A percentile compares a stretch with the other conserved stretches of the same genome.
phyloP scores from a whole-genome alignment of 805 yeast genomes.

The Wilhelminamyces savonicus region DNA sequence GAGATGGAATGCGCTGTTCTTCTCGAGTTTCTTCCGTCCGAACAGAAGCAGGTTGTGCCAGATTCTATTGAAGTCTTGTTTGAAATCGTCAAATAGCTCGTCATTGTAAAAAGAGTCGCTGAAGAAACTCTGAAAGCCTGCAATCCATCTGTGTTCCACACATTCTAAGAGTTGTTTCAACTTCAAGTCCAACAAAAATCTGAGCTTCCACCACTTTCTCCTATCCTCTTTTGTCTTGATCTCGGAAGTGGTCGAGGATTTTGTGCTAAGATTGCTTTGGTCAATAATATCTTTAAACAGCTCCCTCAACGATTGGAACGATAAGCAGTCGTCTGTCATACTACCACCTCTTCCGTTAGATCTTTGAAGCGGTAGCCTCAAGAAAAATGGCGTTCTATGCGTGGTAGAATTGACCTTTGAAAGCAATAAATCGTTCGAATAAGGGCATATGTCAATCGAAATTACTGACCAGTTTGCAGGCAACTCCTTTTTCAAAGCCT shows the following conservation, averaged over 20 bases:
- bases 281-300: slow-evolving; percentile 41
- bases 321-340: slow-evolving; percentile 34
- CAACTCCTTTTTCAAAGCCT: slow-evolving; percentile 5
- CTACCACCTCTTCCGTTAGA: slow-evolving; percentile 34
- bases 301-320: slow-evolving; percentile 34
- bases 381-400: slow-evolving; percentile 32
- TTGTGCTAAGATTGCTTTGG: slow-evolving; percentile 58
- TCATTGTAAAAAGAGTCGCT: slow-evolving; percentile 21
- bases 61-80: slow-evolving; percentile 9
- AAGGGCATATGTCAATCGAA: slow-evolving; percentile 52
- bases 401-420: slow-evolving; percentile 36
- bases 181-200: slow-evolving; percentile 56
- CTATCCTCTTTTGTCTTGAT: slow-evolving; percentile 56
- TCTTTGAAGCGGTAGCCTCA: slow-evolving; percentile 58
- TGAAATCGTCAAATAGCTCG: slow-evolving; percentile 11
- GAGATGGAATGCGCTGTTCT: slow-evolving; percentile 10
- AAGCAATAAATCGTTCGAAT: slow-evolving; percentile 53
- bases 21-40: slow-evolving; percentile 1
- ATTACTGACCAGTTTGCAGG: slow-evolving; percentile 55
- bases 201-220: slow-evolving; percentile 69
- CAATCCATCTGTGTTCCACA: slow-evolving; percentile 67
- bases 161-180: slow-evolving; percentile 47
- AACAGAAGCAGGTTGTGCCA: slow-evolving; percentile 12
- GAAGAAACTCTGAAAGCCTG: slow-evolving; percentile 69
- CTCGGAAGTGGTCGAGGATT: slow-evolving; percentile 42